A percentile compares a stretch with the other conserved stretches of the same genome.
Evolutionary conservation across 2,329 filamentous ascomycete species (phyloP).

Genomic region (Onygenales sp.): DNA sequence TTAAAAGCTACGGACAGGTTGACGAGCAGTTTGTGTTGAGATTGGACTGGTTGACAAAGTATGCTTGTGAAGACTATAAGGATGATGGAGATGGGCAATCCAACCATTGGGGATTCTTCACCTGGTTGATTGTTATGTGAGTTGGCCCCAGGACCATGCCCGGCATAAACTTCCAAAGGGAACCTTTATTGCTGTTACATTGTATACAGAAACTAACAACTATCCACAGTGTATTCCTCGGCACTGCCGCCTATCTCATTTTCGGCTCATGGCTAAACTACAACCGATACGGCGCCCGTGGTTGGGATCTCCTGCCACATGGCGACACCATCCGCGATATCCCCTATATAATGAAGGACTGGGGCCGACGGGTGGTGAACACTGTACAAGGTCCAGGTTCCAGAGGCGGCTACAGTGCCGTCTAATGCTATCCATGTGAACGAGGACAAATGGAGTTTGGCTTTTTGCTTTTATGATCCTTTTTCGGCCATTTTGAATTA

Average conservation of each 20-base stretch:
- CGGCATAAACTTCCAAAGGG: neutral
- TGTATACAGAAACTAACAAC: slow-evolving; percentile 15
- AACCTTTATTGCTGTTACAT: neutral
- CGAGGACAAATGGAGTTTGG: neutral
- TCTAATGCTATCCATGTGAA: slow-evolving; percentile 41
- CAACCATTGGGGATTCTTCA: slow-evolving; percentile 85
- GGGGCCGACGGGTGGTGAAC: slow-evolving; percentile 66
- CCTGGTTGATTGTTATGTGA: slow-evolving; percentile 91
- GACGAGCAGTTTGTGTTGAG: slow-evolving; percentile 57
- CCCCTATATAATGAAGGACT: slow-evolving; percentile 87
- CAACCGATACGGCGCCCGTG: slow-evolving; percentile 87
- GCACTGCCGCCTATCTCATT: slow-evolving; percentile 81
- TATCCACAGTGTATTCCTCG: slow-evolving; percentile 64
- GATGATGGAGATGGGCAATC: slow-evolving; percentile 37
- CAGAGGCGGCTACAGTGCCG: slow-evolving; percentile 88
- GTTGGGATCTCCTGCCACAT: slow-evolving; percentile 91
- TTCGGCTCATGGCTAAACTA: slow-evolving; percentile 99
- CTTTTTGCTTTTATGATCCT: neutral
- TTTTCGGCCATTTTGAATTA: neutral
- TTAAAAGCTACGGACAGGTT: slow-evolving; percentile 60
- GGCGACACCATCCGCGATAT: slow-evolving; percentile 85
- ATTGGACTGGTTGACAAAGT: slow-evolving; percentile 78
- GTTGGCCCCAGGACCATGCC: slow-evolving; percentile 22
- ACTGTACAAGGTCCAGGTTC: slow-evolving; percentile 75
- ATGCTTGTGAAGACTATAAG: slow-evolving; percentile 62